Evolutionary conservation across 2,329 filamentous ascomycete species (phyloP).

Genomic region (Cercospora citrullina): DNA sequence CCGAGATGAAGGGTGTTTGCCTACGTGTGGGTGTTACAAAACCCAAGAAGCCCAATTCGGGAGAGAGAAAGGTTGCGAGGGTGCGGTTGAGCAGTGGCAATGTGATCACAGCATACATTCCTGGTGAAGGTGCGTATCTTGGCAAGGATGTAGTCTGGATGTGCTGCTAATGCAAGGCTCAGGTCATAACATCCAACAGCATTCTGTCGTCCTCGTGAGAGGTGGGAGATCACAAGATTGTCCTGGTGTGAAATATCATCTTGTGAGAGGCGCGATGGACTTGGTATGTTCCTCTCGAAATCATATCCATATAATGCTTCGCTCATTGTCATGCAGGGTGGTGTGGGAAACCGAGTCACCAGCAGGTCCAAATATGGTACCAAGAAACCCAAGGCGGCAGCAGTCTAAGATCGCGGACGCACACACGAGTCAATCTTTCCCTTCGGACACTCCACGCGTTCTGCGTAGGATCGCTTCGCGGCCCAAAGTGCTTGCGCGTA

Average conservation of each 20-base stretch:
- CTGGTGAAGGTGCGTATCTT: slow-evolving; percentile 70
- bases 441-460: not conserved
- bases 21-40: slow-evolving; percentile 90
- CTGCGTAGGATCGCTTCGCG: not conserved
- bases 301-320: not conserved
- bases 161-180: not conserved
- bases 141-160: slow-evolving; percentile 18
- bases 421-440: not conserved
- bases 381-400: slow-evolving; percentile 88
- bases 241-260: slow-evolving; percentile 93
- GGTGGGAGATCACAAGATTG: slow-evolving; percentile 95
- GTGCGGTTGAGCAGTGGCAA: slow-evolving; percentile 84
- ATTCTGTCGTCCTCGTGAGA: slow-evolving; percentile 93
- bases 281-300: slow-evolving; percentile 63
- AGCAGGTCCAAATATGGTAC: slow-evolving; percentile 96
- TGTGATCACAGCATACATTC: slow-evolving; percentile 90
- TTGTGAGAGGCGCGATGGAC: slow-evolving; percentile 89
- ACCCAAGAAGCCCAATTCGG: slow-evolving; percentile 98
- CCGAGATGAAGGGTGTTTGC: slow-evolving; percentile 92
- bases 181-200: slow-evolving; percentile 97
- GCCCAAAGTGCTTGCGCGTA: not conserved
- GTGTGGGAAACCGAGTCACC: slow-evolving; percentile 79
- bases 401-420: slow-evolving; percentile 38
- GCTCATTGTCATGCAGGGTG: slow-evolving; percentile 61
- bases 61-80: slow-evolving; percentile 92